Percentiles rank a stretch among this genome's conserved stretches.
These are phyloP conservation scores for Chamaecyparis obtusa DNA, from an alignment of 75 land plant genomes.

Conservation along the genomic window DNA sequence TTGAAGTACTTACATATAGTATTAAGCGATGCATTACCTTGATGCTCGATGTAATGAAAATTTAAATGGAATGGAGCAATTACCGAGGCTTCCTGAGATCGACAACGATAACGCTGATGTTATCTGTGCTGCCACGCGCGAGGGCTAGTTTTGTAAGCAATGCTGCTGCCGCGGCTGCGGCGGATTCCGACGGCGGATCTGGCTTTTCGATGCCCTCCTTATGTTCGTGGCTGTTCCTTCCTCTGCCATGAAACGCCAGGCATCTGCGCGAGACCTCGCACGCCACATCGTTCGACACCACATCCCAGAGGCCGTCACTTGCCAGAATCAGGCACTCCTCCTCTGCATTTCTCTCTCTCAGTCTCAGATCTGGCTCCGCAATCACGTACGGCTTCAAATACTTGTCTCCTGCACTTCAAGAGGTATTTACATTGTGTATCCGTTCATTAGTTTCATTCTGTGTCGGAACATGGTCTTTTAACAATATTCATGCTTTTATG, in stretches of 20 bases:
- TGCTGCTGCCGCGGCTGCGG: conserved; percentile 59
- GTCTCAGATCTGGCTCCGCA: conserved; percentile 69
- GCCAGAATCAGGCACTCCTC: conserved; percentile 77
- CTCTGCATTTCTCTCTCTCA: conserved; percentile 40
- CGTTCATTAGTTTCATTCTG: not conserved
- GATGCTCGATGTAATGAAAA: too few relatives aligned
- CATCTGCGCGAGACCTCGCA: conserved; percentile 61
- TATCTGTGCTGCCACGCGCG: conserved; percentile 74
- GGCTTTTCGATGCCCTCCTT: too few relatives aligned
- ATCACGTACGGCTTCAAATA: conserved; percentile 75
- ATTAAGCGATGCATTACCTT: too few relatives aligned
- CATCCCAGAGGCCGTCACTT: conserved; percentile 89
- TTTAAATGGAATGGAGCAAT: too few relatives aligned
- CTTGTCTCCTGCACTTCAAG: conserved; percentile 42
- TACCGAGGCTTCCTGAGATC: conserved; percentile 43
- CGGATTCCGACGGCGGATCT: conserved; percentile 39
- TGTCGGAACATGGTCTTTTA: not conserved
- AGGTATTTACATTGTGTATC: not conserved
- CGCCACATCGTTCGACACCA: conserved; percentile 64
- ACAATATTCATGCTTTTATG: not conserved
- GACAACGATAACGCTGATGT: conserved; percentile 89
- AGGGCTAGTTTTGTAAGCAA: conserved; percentile 82
- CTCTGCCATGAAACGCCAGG: conserved; percentile 16
- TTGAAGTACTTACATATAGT: too few relatives aligned
- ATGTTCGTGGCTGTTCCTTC: not conserved